Conservation (phyloP, 148 eudicot genomes). For the Nepenthes mirabilis region DNA sequence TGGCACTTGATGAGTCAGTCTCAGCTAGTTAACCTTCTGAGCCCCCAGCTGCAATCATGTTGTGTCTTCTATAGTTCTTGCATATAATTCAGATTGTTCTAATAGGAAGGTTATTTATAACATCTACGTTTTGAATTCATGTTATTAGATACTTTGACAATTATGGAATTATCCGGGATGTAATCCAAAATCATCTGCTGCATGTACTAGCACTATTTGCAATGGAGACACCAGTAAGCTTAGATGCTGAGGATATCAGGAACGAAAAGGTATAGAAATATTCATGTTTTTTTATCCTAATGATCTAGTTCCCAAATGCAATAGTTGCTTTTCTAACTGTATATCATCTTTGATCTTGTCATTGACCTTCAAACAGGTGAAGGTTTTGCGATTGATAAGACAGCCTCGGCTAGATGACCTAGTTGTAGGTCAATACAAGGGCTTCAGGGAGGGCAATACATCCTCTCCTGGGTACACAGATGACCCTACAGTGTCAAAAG, state of each 20-base stretch:
- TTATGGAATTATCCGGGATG: constrained; percentile 27
- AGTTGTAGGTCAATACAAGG: constrained; percentile 27
- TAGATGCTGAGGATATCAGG: constrained; percentile 32
- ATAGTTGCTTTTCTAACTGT: not conserved
- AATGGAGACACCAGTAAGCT: constrained; percentile 31
- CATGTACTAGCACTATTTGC: constrained; percentile 24
- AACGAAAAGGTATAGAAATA: constrained; percentile 24
- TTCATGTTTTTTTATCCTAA: not conserved
- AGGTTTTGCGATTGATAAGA: constrained; percentile 28
- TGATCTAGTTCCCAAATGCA: not conserved
- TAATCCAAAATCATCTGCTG: constrained; percentile 26
- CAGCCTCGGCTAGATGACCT: constrained; percentile 14
- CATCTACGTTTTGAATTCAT: too few species aligned
- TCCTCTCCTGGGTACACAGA: constrained; percentile 9
- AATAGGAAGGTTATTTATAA: too few species aligned
- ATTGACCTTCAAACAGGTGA: constrained; percentile 15
- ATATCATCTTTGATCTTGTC: too few species aligned
- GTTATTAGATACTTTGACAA: constrained; percentile 6
- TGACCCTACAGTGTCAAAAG: constrained; percentile 11
- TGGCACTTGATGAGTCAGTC: too few species aligned
- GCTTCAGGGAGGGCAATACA: constrained; percentile 2
- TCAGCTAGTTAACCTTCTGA: not conserved
- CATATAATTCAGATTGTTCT: too few species aligned
- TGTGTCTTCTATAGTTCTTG: too few species aligned
- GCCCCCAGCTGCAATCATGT: constrained; percentile 6